A percentile compares a stretch with the other conserved stretches of the same genome.
These are phyloP conservation scores for Alternaria novae-zelandiae DNA, from an alignment of 2,329 filamentous ascomycete species.

Conservation along the genomic window DNA sequence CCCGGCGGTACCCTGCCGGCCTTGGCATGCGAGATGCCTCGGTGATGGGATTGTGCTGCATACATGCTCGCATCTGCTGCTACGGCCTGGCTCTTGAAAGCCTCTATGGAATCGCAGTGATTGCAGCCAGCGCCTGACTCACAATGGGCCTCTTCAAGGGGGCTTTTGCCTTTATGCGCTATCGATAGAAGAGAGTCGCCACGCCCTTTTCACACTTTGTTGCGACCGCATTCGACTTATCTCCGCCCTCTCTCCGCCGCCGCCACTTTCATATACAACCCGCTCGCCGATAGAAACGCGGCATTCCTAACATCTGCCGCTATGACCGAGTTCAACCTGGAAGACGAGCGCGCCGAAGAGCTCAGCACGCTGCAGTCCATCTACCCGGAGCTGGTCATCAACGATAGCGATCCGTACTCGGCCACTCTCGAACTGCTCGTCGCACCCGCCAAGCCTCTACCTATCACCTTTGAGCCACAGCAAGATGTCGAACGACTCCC, in stretches of 20 bases:
- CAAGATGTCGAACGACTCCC: constrained; percentile 56
- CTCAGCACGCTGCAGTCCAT: constrained; percentile 66
- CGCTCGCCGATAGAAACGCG: background rate
- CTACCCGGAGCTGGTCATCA: constrained; percentile 64
- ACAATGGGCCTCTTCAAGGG: constrained; percentile 23
- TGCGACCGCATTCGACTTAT: constrained; percentile 9
- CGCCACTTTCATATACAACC: background rate
- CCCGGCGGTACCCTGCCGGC: constrained; percentile 3
- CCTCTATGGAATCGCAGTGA: background rate
- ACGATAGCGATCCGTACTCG: constrained; percentile 50
- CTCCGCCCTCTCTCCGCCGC: constrained; percentile 17
- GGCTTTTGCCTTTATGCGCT: constrained; percentile 14
- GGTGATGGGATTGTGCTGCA: background rate
- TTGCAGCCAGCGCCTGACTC: constrained; percentile 7
- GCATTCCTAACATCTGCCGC: background rate
- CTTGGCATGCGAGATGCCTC: constrained; percentile 7
- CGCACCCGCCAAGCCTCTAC: constrained; percentile 60
- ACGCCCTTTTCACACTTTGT: constrained; percentile 19
- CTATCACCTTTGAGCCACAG: constrained; percentile 32
- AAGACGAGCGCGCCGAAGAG: constrained; percentile 67
- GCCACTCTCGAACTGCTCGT: constrained; percentile 64
- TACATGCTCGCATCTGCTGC: background rate
- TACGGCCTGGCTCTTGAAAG: background rate
- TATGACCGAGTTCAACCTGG: constrained; percentile 41
- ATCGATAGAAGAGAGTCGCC: constrained; percentile 15